phyloP scores from a whole-genome alignment of 2,329 filamentous ascomycete genomes.

The Epichloe glyceriae region DNA sequence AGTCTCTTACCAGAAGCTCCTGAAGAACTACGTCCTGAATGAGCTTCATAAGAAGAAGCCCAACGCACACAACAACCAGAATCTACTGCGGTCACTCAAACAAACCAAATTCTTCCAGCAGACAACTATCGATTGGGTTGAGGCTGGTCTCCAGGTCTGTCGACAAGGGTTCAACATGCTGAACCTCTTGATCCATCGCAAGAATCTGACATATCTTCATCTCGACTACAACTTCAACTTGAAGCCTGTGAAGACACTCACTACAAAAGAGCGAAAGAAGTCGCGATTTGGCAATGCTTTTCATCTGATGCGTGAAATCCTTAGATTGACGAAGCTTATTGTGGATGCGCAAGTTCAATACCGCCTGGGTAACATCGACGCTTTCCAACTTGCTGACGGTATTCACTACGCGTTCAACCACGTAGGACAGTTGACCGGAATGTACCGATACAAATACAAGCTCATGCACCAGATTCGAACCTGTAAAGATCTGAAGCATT shows the following conservation, averaged over 20 bases:
- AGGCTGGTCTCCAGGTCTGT: slow-evolving; percentile 95
- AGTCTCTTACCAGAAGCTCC: slow-evolving; percentile 93
- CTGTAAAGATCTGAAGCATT: slow-evolving; percentile 96
- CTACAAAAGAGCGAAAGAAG: slow-evolving; percentile 98
- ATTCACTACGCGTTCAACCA: slow-evolving; percentile 99
- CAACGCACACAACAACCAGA: slow-evolving; percentile 91
- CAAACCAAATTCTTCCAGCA: slow-evolving; percentile 99
- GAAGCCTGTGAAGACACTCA: slow-evolving; percentile 96
- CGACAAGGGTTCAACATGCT: slow-evolving; percentile 99
- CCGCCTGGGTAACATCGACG: slow-evolving; percentile 92
- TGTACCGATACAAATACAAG: slow-evolving; percentile 99
- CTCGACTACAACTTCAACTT: slow-evolving; percentile 99
- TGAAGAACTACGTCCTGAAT: slow-evolving; percentile 93
- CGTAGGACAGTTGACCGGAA: slow-evolving; percentile 92
- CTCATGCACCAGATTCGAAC: slow-evolving; percentile 99
- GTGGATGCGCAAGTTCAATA: slow-evolving; percentile 98
- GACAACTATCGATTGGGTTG: slow-evolving; percentile 98
- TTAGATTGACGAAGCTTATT: slow-evolving; percentile 91
- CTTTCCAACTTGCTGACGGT: slow-evolving; percentile 94
- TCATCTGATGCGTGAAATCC: slow-evolving; percentile 95
- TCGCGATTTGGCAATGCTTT: slow-evolving; percentile 98
- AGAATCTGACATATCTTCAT: slow-evolving; percentile 96
- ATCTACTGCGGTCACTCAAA: slow-evolving; percentile 78
- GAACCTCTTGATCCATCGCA: slow-evolving; percentile 91
- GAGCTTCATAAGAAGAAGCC: slow-evolving; percentile 92